phyloP scores from a whole-genome alignment of 495 filamentous ascomycete species.

The Aspergillus steynii region DNA sequence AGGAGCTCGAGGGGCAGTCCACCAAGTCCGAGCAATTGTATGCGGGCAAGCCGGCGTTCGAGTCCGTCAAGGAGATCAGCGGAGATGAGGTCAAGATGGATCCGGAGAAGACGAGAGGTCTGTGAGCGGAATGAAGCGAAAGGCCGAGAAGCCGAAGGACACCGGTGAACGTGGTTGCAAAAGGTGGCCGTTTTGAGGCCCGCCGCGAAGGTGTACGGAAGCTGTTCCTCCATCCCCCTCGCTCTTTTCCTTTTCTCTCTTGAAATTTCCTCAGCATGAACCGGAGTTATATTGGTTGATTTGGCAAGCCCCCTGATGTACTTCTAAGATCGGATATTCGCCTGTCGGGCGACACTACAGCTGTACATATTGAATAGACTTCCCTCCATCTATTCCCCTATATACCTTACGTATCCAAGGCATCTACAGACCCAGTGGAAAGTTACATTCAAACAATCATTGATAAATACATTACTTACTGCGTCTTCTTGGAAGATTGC shows the following conservation, averaged over 20 bases:
- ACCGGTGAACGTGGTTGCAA: too few relatives aligned
- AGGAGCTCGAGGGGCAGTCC: conserved; percentile 58
- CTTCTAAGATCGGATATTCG: conserved; percentile 21
- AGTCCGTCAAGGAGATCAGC: conserved; percentile 49
- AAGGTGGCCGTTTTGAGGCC: background rate
- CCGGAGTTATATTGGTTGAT: conserved; percentile 3
- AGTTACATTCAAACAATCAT: conserved; percentile 24
- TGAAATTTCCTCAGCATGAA: background rate
- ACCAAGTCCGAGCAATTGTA: conserved; percentile 64
- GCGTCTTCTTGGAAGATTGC: conserved; percentile 64
- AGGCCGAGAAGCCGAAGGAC: background rate
- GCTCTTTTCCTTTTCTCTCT: background rate
- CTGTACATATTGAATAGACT: conserved; percentile 13
- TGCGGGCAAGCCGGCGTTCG: conserved; percentile 72
- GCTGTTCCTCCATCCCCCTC: background rate
- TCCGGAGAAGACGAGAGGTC: conserved; percentile 49
- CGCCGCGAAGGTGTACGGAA: background rate
- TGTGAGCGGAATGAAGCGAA: conserved; percentile 22
- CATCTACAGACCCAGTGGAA: background rate
- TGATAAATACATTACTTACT: conserved; percentile 47
- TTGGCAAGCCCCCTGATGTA: conserved; percentile 19
- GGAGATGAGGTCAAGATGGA: conserved; percentile 52
- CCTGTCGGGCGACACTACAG: conserved; percentile 9
- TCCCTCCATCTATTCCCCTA: background rate
- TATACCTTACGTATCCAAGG: background rate